These are phyloP conservation scores for Clavariopsis aquatica DNA, from an alignment of 495 filamentous ascomycete genomes.

Conservation along the genomic window DNA sequence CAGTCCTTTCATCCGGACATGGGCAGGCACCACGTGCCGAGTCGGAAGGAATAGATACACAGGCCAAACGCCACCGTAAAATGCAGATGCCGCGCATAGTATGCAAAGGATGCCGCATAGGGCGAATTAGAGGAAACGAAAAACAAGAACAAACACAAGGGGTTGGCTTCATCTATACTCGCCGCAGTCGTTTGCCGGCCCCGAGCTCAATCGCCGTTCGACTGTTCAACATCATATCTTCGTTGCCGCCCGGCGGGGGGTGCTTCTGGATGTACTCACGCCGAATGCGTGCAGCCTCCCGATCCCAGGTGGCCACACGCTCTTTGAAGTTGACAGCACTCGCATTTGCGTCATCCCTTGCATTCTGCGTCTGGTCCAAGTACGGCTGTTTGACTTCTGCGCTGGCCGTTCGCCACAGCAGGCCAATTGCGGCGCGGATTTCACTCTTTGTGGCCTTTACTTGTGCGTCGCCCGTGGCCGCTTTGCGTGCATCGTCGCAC, in stretches of 20 bases:
- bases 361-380: conserved; percentile 65
- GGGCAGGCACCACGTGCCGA: background rate
- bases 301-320: conserved; percentile 69
- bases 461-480: conserved; percentile 64
- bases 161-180: too few species aligned
- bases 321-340: conserved; percentile 59
- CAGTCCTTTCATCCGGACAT: background rate
- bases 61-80: conserved; percentile 9
- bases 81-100: conserved; percentile 15
- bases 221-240: conserved; percentile 25
- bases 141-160: too few species aligned
- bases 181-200: conserved; percentile 24
- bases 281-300: conserved; percentile 59
- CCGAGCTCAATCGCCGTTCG: conserved; percentile 35
- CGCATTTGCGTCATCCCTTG: conserved; percentile 63
- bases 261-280: conserved; percentile 63
- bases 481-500: conserved; percentile 67
- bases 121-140: background rate
- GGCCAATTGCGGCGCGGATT: conserved; percentile 75
- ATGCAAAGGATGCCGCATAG: conserved; percentile 6
- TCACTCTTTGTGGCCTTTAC: conserved; percentile 70
- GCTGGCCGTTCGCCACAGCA: conserved; percentile 81
- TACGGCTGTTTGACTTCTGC: conserved; percentile 72
- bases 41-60: background rate
- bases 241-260: conserved; percentile 44